phyloP scores from a whole-genome alignment of 129 eudicot species.

The Erigeron canadensis region DNA sequence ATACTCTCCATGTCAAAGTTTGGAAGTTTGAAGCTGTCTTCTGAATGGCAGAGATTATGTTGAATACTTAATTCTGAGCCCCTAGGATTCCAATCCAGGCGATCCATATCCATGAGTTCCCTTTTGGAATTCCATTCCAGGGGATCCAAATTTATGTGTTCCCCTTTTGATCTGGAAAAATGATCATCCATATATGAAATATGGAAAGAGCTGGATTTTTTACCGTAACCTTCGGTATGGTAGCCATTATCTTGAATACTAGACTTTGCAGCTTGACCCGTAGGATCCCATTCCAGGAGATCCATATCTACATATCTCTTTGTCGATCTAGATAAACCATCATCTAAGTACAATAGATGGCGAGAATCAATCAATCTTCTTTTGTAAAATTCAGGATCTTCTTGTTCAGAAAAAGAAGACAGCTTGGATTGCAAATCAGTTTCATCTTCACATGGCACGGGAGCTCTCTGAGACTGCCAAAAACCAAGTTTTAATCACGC shows the following conservation, averaged over 20 bases:
- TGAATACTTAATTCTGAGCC: slow-evolving; percentile 18
- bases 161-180: slow-evolving; percentile 2
- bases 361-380: slow-evolving; percentile 17
- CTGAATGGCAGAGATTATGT: slow-evolving; percentile 4
- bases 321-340: slow-evolving; percentile 22
- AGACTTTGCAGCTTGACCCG: slow-evolving; percentile 17
- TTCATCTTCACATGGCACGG: slow-evolving; percentile 21
- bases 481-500: slow-evolving; percentile 21
- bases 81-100: slow-evolving; percentile 28
- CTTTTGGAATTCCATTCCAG: neutral
- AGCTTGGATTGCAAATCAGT: slow-evolving; percentile 21
- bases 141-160: neutral
- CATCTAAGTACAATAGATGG: slow-evolving; percentile 24
- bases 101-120: neutral
- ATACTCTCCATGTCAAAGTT: slow-evolving; percentile 27
- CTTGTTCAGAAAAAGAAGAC: slow-evolving; percentile 15
- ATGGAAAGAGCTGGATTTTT: neutral
- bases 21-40: slow-evolving; percentile 13
- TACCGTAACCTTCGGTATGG: slow-evolving; percentile 22
- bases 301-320: slow-evolving; percentile 31
- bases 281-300: slow-evolving; percentile 39
- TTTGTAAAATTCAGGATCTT: slow-evolving; percentile 24
- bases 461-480: slow-evolving; percentile 30
- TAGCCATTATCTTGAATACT: slow-evolving; percentile 14
- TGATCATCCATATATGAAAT: slow-evolving; percentile 2